Conservation (phyloP, 2,329 filamentous ascomycete species). For the Beauveria sp. region DNA sequence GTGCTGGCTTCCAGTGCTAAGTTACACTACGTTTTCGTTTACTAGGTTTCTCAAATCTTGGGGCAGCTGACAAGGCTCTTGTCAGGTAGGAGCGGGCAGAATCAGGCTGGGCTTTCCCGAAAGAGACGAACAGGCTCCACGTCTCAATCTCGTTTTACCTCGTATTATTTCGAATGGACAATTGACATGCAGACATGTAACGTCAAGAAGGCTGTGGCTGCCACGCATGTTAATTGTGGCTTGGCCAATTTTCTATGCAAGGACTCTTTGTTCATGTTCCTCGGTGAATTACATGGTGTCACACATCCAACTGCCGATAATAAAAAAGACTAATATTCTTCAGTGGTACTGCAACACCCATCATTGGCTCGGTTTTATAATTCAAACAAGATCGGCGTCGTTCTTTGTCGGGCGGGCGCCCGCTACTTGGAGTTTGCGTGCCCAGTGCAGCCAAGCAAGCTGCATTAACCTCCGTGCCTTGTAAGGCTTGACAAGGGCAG, state of each 20-base stretch:
- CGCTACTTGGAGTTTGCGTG: not conserved
- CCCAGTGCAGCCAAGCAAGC: slow-evolving; percentile 19
- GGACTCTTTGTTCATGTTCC: not conserved
- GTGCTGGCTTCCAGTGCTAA: too few species aligned
- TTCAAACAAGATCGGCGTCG: too few species aligned
- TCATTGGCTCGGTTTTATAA: too few species aligned
- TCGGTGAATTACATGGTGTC: too few species aligned
- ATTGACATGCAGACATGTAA: too few species aligned
- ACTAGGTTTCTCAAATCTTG: too few species aligned
- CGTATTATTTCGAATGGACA: not conserved
- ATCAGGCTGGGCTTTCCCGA: not conserved
- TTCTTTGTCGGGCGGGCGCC: too few species aligned
- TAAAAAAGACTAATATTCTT: not conserved
- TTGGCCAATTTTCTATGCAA: not conserved
- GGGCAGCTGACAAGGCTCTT: too few species aligned
- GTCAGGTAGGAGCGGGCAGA: not conserved
- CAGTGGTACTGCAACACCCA: not conserved
- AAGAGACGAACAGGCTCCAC: not conserved
- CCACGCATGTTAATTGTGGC: not conserved
- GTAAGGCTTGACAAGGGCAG: slow-evolving; percentile 19
- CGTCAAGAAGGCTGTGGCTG: not conserved
- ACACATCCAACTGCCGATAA: too few species aligned
- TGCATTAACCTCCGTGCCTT: slow-evolving; percentile 16
- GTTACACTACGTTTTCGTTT: too few species aligned
- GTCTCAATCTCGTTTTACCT: not conserved